A percentile compares a stretch with the other conserved stretches of the same genome.
Evolutionary conservation across 2,329 filamentous ascomycete species (phyloP).

Genomic region (Macrophomina pseudophaseolina): DNA sequence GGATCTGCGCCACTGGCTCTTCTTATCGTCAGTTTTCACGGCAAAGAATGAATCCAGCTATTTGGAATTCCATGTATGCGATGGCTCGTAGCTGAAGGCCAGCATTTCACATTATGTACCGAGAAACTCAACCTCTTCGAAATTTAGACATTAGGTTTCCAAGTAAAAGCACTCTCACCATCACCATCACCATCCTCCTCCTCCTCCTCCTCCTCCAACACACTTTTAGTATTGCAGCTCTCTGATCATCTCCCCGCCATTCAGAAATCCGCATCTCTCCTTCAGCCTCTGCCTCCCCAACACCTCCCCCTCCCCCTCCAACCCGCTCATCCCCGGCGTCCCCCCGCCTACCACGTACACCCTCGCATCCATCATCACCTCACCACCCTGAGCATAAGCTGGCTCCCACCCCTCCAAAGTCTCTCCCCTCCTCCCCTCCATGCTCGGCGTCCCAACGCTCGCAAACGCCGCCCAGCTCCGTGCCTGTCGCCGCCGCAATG

Average conservation of each 20-base stretch:
- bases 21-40: too few relatives aligned
- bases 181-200: too few relatives aligned
- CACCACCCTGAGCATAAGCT: conserved; percentile 39
- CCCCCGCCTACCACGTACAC: conserved; percentile 55
- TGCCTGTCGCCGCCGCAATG: conserved; percentile 47
- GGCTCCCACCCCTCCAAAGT: conserved; percentile 51
- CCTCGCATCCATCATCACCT: conserved; percentile 32
- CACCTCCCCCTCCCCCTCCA: conserved; percentile 42
- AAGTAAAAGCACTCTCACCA: background rate
- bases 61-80: background rate
- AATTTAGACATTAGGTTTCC: background rate
- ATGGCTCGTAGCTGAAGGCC: background rate
- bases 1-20: too few relatives aligned
- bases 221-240: conserved; percentile 41
- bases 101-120: background rate
- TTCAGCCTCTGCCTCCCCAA: conserved; percentile 46
- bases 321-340: conserved; percentile 48
- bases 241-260: conserved; percentile 51
- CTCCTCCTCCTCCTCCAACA: background rate
- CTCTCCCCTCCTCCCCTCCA: conserved; percentile 35
- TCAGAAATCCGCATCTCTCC: conserved; percentile 56
- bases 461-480: conserved; percentile 57
- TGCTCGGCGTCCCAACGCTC: conserved; percentile 43
- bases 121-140: background rate
- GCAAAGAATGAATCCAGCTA: too few relatives aligned